Evolutionary conservation across 2,329 filamentous ascomycete species (phyloP).

Genomic region (Phoma herbarum): DNA sequence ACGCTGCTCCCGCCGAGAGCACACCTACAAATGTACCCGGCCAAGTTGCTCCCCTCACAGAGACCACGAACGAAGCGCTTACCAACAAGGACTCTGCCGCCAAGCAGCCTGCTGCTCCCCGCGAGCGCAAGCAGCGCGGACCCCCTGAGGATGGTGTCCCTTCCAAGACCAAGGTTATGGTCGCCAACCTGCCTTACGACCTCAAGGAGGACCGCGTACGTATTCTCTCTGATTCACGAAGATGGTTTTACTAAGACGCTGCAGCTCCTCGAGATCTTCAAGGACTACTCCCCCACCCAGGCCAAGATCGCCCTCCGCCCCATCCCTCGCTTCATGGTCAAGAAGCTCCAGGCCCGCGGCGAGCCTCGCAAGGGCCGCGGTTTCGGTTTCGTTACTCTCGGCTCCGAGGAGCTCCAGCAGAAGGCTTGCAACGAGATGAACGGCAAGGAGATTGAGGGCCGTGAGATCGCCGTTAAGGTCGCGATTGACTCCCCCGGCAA

Average conservation of each 20-base stretch:
- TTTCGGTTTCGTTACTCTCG: slow-evolving; percentile 97
- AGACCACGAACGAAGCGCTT: slow-evolving; percentile 63
- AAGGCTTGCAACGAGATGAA: slow-evolving; percentile 99
- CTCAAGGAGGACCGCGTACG: slow-evolving; percentile 94
- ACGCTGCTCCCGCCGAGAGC: slow-evolving; percentile 55
- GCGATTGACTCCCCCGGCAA: slow-evolving; percentile 99
- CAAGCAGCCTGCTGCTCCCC: slow-evolving; percentile 57
- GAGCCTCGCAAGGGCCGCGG: slow-evolving; percentile 99
- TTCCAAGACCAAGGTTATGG: slow-evolving; percentile 99
- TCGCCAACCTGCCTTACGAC: slow-evolving; percentile 98
- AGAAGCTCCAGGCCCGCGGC: slow-evolving; percentile 98
- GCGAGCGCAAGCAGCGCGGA: slow-evolving; percentile 80
- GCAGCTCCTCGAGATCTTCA: slow-evolving; percentile 97
- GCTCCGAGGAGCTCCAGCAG: slow-evolving; percentile 93
- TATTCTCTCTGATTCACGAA: slow-evolving; percentile 11
- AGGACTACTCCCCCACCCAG: slow-evolving; percentile 87
- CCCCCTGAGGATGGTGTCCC: slow-evolving; percentile 96
- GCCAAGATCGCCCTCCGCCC: slow-evolving; percentile 99
- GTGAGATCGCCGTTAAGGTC: slow-evolving; percentile 99
- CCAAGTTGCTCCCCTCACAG: slow-evolving; percentile 60
- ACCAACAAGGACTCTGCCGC: slow-evolving; percentile 61
- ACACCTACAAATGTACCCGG: slow-evolving; percentile 61
- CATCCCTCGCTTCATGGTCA: slow-evolving; percentile 99
- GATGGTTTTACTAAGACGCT: slow-evolving; percentile 22
- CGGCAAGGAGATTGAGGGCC: slow-evolving; percentile 97